A percentile compares a stretch with the other conserved stretches of the same genome.
These are phyloP conservation scores for Aspergillus cristatus DNA, from an alignment of 495 filamentous ascomycete species.

Conservation along the genomic window DNA sequence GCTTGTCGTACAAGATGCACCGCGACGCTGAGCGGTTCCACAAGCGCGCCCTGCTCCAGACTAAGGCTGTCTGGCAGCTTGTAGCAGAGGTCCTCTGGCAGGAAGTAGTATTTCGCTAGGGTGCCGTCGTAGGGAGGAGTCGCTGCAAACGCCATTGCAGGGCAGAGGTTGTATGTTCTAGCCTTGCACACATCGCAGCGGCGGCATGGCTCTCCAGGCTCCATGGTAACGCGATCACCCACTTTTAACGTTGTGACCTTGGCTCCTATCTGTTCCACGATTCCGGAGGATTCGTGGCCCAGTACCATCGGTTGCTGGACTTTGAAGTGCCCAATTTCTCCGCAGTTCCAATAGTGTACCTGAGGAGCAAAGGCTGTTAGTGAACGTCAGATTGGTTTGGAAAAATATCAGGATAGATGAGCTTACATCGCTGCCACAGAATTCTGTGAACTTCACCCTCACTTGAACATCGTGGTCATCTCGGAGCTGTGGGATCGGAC, in stretches of 20 bases:
- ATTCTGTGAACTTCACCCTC: too few species aligned
- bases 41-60: slow-evolving; percentile 67
- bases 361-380: too few species aligned
- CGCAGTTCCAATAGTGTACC: too few species aligned
- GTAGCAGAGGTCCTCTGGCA: slow-evolving; percentile 71
- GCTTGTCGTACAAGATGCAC: slow-evolving; percentile 65
- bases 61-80: slow-evolving; percentile 58
- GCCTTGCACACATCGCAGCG: slow-evolving; percentile 20
- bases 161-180: slow-evolving; percentile 72
- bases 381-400: too few species aligned
- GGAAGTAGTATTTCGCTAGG: slow-evolving; percentile 60
- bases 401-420: too few species aligned
- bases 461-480: too few species aligned
- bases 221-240: slow-evolving; percentile 64
- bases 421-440: too few species aligned
- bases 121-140: slow-evolving; percentile 65
- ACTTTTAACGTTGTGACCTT: slow-evolving; percentile 28
- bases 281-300: slow-evolving; percentile 58
- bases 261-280: slow-evolving; percentile 47
- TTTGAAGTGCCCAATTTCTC: too few species aligned
- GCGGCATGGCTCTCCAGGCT: slow-evolving; percentile 67
- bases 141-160: slow-evolving; percentile 64
- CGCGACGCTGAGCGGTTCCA: slow-evolving; percentile 72
- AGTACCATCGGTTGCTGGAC: slow-evolving; percentile 41
- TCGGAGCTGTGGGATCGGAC: too few species aligned